phyloP scores from a whole-genome alignment of 2,329 filamentous ascomycete species.

The Elsinoe arachidis region DNA sequence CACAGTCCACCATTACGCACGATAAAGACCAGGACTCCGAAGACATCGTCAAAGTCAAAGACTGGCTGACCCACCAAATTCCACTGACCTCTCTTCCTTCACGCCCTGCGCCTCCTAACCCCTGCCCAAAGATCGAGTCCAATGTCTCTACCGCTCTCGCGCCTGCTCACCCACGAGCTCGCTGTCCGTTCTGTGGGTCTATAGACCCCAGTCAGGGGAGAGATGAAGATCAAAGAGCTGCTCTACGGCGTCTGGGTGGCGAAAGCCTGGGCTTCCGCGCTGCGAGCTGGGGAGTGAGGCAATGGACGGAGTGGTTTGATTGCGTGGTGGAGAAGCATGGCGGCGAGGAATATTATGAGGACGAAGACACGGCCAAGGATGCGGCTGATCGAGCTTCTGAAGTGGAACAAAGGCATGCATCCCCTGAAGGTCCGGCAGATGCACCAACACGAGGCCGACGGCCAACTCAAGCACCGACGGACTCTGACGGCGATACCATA shows the following conservation, averaged over 20 bases:
- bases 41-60: background rate
- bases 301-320: background rate
- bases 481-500: no score
- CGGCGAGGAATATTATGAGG: background rate
- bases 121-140: background rate
- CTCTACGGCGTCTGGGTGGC: background rate
- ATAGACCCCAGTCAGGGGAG: background rate
- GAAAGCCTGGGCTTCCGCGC: background rate
- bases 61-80: background rate
- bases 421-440: no score
- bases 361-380: no score
- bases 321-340: background rate
- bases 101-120: background rate
- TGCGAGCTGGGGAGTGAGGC: background rate
- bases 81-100: background rate
- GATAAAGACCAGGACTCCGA: background rate
- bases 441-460: no score
- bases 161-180: background rate
- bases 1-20: no score
- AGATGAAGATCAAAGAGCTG: background rate
- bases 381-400: no score
- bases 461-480: no score
- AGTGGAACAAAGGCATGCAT: no score
- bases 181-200: background rate
- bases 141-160: background rate